These are phyloP conservation scores for Vitis hybrid DNA, from an alignment of 177 flowering plant genomes.

Conservation along the genomic window DNA sequence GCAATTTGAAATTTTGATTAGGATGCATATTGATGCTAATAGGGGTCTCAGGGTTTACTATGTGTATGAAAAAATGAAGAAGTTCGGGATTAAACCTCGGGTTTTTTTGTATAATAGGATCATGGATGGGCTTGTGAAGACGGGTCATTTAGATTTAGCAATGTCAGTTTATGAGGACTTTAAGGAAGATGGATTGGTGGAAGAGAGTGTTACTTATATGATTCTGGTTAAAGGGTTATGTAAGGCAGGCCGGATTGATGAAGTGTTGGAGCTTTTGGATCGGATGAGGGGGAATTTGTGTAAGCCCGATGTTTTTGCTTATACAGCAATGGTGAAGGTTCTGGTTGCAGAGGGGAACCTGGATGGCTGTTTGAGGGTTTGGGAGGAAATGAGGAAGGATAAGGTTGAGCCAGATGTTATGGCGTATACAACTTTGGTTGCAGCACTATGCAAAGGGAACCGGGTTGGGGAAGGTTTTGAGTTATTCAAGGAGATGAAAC, in stretches of 20 bases:
- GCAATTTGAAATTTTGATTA: slow-evolving; percentile 87
- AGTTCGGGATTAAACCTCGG: slow-evolving; percentile 68
- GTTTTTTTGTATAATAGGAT: slow-evolving; percentile 77
- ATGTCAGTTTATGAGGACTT: slow-evolving; percentile 82
- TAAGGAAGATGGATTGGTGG: slow-evolving; percentile 61
- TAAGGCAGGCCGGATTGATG: slow-evolving; percentile 61
- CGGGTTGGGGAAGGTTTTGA: slow-evolving; percentile 59
- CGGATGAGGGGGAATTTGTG: slow-evolving; percentile 69
- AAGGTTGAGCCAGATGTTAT: slow-evolving; percentile 73
- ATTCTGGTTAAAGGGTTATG: slow-evolving; percentile 81
- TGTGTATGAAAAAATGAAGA: slow-evolving; percentile 88
- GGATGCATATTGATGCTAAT: slow-evolving; percentile 79
- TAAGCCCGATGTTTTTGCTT: slow-evolving; percentile 91
- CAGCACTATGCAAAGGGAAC: slow-evolving; percentile 65
- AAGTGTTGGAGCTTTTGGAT: slow-evolving; percentile 57
- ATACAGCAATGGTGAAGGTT: slow-evolving; percentile 73
- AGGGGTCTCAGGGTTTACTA: slow-evolving; percentile 77
- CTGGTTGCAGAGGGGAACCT: slow-evolving; percentile 62
- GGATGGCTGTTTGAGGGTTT: slow-evolving; percentile 73
- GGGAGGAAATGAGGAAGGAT: slow-evolving; percentile 85
- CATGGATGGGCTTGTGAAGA: slow-evolving; percentile 76
- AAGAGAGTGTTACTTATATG: slow-evolving; percentile 83
- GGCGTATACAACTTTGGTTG: slow-evolving; percentile 73
- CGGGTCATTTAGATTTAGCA: slow-evolving; percentile 72
- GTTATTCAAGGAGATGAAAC: slow-evolving; percentile 75